Evolutionary conservation across 106 monocot genomes (phyloP).

Genomic region (Narthecium ossifragum): DNA sequence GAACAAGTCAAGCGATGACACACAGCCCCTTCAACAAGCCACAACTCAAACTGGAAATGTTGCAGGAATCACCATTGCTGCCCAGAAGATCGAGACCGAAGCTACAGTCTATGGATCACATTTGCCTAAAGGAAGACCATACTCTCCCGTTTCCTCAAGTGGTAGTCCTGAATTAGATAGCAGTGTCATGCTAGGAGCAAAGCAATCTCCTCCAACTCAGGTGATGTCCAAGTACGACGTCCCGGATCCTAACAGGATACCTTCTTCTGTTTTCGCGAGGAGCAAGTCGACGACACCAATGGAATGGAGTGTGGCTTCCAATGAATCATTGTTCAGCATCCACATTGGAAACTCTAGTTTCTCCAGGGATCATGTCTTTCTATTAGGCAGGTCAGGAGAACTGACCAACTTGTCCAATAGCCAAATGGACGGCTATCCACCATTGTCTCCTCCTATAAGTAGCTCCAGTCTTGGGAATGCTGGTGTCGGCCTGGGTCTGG

Average conservation of each 20-base stretch:
- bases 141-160: background rate
- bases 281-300: constrained; percentile 39
- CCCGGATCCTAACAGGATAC: constrained; percentile 66
- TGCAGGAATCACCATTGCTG: too few relatives aligned
- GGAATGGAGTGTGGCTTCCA: constrained; percentile 87
- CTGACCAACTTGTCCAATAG: constrained; percentile 7
- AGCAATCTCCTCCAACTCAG: constrained; percentile 25
- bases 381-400: constrained; percentile 36
- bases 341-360: constrained; percentile 28
- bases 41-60: too few relatives aligned
- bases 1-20: background rate
- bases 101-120: background rate
- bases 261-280: constrained; percentile 51
- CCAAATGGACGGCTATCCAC: background rate
- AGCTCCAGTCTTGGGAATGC: background rate
- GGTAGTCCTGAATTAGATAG: background rate
- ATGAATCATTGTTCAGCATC: constrained; percentile 88
- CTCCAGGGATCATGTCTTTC: constrained; percentile 22
- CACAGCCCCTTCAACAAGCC: too few relatives aligned
- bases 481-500: background rate
- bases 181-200: background rate
- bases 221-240: constrained; percentile 27
- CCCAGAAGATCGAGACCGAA: too few relatives aligned
- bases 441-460: background rate
- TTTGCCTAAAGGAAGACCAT: too few relatives aligned